Evolutionary conservation across 2,329 filamentous ascomycete genomes (phyloP), one percentile per base, ranked within the genome.

Genomic region (Ophiostoma montium): DNA sequence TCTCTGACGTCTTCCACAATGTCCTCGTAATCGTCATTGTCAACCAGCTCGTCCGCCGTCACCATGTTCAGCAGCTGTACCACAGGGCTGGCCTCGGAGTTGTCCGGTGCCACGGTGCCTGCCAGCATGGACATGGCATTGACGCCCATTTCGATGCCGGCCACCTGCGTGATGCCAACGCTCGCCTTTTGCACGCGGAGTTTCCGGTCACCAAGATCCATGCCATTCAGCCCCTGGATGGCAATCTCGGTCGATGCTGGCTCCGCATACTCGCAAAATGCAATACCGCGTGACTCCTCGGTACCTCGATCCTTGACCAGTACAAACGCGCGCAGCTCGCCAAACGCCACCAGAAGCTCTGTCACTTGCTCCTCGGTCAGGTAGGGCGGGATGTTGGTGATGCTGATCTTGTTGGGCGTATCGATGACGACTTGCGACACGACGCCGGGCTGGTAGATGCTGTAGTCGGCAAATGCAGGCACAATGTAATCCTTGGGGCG

Each of bases 21-120:
- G 84, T 98, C 92, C 95, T 16, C 10, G 41, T 95, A 96, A 60
- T 98, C 92, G 33, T 96, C 89, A 47, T 81, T 82, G 61, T 96
- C 89, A 67, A 95, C 80, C 21, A 98, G 71, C 66, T 98, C 92
- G 59, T 98, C 92, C 0, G 88, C 75, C 0, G 92, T 98, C 33
- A 98, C 90, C 92, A 98, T 98, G 70, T 98, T 98, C 61, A 98
- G 77, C 53, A 98, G 71, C 67, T 95, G 90, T 53, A 98, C 65
- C 15, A 98, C 90, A 50, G 86, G 78, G 56, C 85, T 85, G 52
- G 82, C 80, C 57, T 94, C 88, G 0, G 51, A n/a, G 32, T 84
- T 71, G 52, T 89, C 84, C 50, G 75, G 75, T 35, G 85, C 84
- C 3, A 82, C 86, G 18, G 92, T 94, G 51, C 90, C 89, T 35